A percentile compares a stretch with the other conserved stretches of the same genome.
Evolutionary conservation across 176 grass and related monocot genomes (phyloP).

Genomic region (Themeda triandra): DNA sequence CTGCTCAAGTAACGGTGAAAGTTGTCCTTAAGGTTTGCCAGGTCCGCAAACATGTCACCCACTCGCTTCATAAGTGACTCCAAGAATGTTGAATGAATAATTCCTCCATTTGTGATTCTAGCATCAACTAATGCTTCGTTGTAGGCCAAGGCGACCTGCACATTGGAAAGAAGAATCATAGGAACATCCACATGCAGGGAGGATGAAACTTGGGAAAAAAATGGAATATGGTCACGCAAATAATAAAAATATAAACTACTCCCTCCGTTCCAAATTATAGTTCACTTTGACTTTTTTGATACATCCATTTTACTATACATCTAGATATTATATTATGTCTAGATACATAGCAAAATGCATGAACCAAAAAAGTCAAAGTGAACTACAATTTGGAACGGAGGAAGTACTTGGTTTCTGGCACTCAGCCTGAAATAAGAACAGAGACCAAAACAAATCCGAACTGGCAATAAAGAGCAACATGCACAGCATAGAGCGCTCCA

Average conservation of each 20-base stretch:
- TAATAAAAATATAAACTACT: neutral
- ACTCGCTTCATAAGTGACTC: slow-evolving; percentile 74
- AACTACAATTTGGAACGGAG: too few relatives aligned
- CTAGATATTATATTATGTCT: too few relatives aligned
- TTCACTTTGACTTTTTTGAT: too few relatives aligned
- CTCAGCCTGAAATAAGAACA: neutral
- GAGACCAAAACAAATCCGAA: neutral
- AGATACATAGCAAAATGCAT: too few relatives aligned
- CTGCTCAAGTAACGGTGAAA: slow-evolving; percentile 55
- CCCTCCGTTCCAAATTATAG: too few relatives aligned
- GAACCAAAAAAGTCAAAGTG: too few relatives aligned
- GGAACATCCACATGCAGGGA: neutral
- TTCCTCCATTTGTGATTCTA: slow-evolving; percentile 62
- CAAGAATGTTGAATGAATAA: slow-evolving; percentile 72
- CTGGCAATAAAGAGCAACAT: slow-evolving; percentile 23
- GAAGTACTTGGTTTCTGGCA: neutral
- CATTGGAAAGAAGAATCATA: slow-evolving; percentile 17
- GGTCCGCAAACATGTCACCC: slow-evolving; percentile 51
- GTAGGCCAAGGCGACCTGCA: slow-evolving; percentile 75
- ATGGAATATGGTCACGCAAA: neutral
- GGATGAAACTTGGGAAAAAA: neutral
- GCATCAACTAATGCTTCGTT: slow-evolving; percentile 70
- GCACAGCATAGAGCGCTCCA: neutral
- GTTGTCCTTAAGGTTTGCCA: slow-evolving; percentile 38
- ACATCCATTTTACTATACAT: too few relatives aligned